phyloP scores from a whole-genome alignment of 2,329 filamentous ascomycete species.

The Fusarium torreyae region DNA sequence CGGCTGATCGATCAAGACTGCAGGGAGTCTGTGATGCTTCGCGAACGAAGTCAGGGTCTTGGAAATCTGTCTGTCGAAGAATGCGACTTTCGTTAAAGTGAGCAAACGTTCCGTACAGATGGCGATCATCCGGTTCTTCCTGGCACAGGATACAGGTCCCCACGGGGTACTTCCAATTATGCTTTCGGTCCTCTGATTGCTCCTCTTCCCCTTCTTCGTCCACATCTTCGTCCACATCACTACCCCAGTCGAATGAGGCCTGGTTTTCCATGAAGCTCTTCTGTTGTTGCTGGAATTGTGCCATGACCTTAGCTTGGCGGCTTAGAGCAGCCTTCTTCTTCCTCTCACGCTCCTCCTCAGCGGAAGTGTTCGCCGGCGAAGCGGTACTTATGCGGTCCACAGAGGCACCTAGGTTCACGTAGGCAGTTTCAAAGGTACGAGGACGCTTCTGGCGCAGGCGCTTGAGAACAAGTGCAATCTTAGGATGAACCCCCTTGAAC shows the following conservation, averaged over 20 bases:
- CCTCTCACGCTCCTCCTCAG: conserved; percentile 80
- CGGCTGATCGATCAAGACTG: conserved; percentile 88
- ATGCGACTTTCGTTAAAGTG: conserved; percentile 89
- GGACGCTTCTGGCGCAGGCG: conserved; percentile 89
- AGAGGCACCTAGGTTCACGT: conserved; percentile 74
- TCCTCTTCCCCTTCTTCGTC: conserved; percentile 77
- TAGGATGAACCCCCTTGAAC: conserved; percentile 86
- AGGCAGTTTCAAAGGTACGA: conserved; percentile 77
- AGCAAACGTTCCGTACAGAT: conserved; percentile 93
- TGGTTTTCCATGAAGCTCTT: conserved; percentile 94
- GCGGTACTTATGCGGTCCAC: conserved; percentile 86
- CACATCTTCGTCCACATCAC: conserved; percentile 81
- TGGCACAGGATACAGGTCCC: conserved; percentile 97
- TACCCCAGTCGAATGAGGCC: conserved; percentile 87
- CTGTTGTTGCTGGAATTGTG: conserved; percentile 97
- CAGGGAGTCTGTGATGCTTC: conserved; percentile 85
- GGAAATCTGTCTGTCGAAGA: conserved; percentile 86
- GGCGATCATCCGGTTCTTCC: conserved; percentile 91
- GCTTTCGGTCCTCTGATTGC: conserved; percentile 74
- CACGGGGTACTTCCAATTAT: conserved; percentile 86
- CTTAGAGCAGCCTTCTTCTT: conserved; percentile 94
- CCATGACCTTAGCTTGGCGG: conserved; percentile 95
- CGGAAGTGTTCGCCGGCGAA: conserved; percentile 80
- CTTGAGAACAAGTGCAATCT: conserved; percentile 86
- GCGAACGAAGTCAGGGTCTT: conserved; percentile 85